Base-by-base conservation (phyloP, 148 eudicot species). In the Pouteria glomerata region DNA sequence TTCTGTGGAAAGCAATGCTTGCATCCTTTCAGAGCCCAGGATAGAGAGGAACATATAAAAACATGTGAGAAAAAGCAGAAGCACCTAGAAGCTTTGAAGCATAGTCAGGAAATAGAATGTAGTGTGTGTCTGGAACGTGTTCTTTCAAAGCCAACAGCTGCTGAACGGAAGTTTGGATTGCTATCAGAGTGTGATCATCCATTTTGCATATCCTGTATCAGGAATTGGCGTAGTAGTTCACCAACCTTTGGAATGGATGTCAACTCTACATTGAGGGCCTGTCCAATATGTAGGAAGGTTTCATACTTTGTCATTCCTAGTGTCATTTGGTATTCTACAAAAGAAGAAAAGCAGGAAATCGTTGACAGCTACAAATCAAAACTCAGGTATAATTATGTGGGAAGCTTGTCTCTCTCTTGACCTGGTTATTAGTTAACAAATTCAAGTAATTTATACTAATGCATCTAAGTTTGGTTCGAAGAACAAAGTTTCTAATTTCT, bases 241-340 rank as follows among this genome's bases (percentile, higher is more conserved):
- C 88, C 98, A 15, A 50, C 92, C n/a, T 83, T 92, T 74, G 97
- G 99, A 50, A 83, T 95, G 91, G 96, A 95, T 77, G 87, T 91
- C n/a, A 90, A 95, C 73, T 80, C 93, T 70, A 87, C 99, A 21
- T 73, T 95, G 72, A 84, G 99, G 82, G 87, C 99, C 50, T 95
- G 99, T 82, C 99, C 99, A 2, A 88, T 95, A 64, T 95, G 99
- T 63, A 87, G 99, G 41, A 89, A 88, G 73, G 94, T 95, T 72
- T 95, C 99, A 12, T 95, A 89, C 86, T 95, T 82, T 77, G 96
- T 95, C 62, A 88, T 95, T 78, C 99, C 99, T n/a, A 95, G 99
- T 80, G 96, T 95, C 37, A 83, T 92, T 78, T 95, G 97, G 99
- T 95, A 92, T 76, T 86, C 80, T 35, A 74, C 93, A 21, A 77